Evolutionary conservation across 1,284 basidiomycete species (phyloP).

Genomic region (Ganoderma boninense): DNA sequence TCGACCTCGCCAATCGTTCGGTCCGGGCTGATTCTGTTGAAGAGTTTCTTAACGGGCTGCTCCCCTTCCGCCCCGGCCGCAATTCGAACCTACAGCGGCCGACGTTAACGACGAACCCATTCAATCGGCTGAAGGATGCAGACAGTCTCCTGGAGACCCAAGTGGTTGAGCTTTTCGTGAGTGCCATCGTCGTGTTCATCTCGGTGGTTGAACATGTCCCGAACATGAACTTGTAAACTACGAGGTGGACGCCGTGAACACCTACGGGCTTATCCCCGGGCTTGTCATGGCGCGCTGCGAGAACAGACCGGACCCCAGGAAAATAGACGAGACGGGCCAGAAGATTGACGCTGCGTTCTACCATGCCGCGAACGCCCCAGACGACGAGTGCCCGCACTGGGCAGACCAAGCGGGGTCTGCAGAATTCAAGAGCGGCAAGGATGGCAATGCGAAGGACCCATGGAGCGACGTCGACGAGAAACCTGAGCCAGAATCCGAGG

Average conservation of each 20-base stretch:
- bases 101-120: neutral
- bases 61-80: neutral
- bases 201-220: neutral
- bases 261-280: neutral
- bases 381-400: neutral
- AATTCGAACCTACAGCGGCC: neutral
- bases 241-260: neutral
- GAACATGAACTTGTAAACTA: neutral
- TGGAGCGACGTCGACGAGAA: neutral
- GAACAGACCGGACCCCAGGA: neutral
- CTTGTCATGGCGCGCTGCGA: neutral
- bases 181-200: neutral
- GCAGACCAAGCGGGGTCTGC: neutral
- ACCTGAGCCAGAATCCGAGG: neutral
- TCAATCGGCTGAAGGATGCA: neutral
- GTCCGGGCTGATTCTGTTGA: neutral
- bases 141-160: neutral
- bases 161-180: neutral
- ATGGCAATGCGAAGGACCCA: neutral
- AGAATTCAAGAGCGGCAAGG: conserved; percentile 6
- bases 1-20: neutral
- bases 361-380: neutral
- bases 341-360: conserved; percentile 8
- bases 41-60: neutral
- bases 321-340: neutral